Evolutionary conservation across 306 rosid genomes (phyloP), one percentile per base, ranked within the genome.

Genomic region (Abrus precatorius): DNA sequence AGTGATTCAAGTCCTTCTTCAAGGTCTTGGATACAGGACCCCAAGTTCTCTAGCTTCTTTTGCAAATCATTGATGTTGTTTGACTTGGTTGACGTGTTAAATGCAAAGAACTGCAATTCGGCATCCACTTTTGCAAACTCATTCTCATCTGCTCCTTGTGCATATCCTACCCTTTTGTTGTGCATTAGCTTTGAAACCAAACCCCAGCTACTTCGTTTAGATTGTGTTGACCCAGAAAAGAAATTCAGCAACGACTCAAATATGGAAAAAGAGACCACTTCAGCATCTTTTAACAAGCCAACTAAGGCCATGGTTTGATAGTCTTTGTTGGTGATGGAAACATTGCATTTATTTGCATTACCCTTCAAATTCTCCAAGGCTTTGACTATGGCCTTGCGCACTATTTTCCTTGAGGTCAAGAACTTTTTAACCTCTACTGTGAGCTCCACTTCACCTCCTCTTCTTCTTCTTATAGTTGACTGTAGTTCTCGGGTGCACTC

Each of bases 361-460:
- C 80, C 70, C 67, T 80, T 86, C 64, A 82, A 57, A 70, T 75
- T 84, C 29, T 52, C 79, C 80, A 77, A 77, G 67, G 77, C 85
- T 54, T 66, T 77, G 80, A 41, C 40, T 53, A 85, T 72, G 33
- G 80, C 85, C 62, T 79, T 84, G 36, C 74, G 7, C 36, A 67
- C 74, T 40, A 84, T 81, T 72, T 84, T 84, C 73, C 87, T 84
- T 30, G 84, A 74, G 72, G 88, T 49, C 72, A 70, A 80, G 85
- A 80, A 76, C n/a, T 71, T 85, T 10, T 54, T 71, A 45, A 77
- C 76, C 75, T 85, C 85, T 5, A 48, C 30, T 34, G 9, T 47
- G 53, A 80, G 40, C 53, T 64, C 80, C 71, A 70, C 43, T 76
- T 84, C 84, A 3, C 69, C 68, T 1, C 75, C 75, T 75, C 82